These are phyloP conservation scores for Cercophora sp. DNA, from an alignment of 495 filamentous ascomycete species.

Conservation along the genomic window DNA sequence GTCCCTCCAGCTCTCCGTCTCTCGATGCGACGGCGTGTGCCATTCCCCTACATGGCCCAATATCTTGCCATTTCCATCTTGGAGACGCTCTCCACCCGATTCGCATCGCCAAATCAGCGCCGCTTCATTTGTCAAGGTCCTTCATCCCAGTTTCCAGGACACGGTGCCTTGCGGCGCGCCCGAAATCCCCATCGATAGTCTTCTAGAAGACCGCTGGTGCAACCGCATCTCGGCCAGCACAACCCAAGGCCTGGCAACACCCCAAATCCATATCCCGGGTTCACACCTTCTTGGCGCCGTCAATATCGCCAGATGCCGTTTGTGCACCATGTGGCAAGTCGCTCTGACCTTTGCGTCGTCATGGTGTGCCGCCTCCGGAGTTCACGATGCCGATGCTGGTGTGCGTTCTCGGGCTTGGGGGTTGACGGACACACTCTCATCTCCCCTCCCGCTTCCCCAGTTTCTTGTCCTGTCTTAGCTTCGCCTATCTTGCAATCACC, in stretches of 20 bases:
- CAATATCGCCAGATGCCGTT: slow-evolving; percentile 15
- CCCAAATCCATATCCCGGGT: slow-evolving; percentile 25
- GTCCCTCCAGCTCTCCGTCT: not conserved
- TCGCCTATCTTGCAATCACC: not conserved
- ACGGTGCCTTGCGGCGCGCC: no score
- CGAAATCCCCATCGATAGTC: not conserved
- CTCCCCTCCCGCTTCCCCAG: not conserved
- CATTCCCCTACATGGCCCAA: not conserved
- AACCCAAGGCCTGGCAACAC: not conserved
- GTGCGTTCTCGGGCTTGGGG: no score
- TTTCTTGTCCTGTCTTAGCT: not conserved
- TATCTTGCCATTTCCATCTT: not conserved
- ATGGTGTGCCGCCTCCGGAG: not conserved
- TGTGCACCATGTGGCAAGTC: not conserved
- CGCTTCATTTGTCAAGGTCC: not conserved
- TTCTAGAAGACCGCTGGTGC: not conserved
- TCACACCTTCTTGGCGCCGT: slow-evolving; percentile 20
- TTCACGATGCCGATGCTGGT: not conserved
- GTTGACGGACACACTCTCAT: no score
- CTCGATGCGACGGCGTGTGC: not conserved
- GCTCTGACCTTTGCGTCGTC: not conserved
- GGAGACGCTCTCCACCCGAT: not conserved
- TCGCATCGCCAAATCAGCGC: no score
- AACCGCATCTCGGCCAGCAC: not conserved
- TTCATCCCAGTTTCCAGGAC: slow-evolving; percentile 1